phyloP scores from a whole-genome alignment of 2,329 filamentous ascomycete genomes.

The Cyclaneusma minus region DNA sequence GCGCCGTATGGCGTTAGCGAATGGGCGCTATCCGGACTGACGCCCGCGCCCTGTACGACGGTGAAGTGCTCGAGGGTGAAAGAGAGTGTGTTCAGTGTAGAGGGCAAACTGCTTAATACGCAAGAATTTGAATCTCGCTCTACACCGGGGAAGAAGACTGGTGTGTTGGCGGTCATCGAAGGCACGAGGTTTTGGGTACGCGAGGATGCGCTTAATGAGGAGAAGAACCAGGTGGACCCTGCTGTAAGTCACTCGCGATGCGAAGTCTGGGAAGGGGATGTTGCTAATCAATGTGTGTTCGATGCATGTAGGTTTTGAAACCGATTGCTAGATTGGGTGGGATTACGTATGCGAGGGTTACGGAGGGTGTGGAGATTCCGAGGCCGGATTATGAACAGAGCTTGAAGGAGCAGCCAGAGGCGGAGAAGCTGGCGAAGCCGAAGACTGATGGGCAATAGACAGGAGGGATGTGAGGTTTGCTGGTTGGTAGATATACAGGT shows the following conservation, averaged over 20 bases:
- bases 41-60: slow-evolving; percentile 46
- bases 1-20: slow-evolving; percentile 63
- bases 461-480: too few relatives aligned
- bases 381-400: slow-evolving; percentile 33
- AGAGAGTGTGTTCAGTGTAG: slow-evolving; percentile 72
- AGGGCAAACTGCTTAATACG: slow-evolving; percentile 59
- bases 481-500: too few relatives aligned
- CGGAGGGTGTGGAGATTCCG: slow-evolving; percentile 56
- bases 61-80: slow-evolving; percentile 60
- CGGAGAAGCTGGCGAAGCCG: slow-evolving; percentile 37
- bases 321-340: slow-evolving; percentile 71
- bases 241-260: slow-evolving; percentile 40
- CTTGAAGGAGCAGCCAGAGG: slow-evolving; percentile 33
- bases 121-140: slow-evolving; percentile 64
- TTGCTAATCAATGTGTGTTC: slow-evolving; percentile 5
- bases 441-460: slow-evolving; percentile 23
- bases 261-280: too few relatives aligned
- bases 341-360: slow-evolving; percentile 64
- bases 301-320: slow-evolving; percentile 39
- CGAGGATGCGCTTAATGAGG: slow-evolving; percentile 74
- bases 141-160: slow-evolving; percentile 58
- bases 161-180: slow-evolving; percentile 63
- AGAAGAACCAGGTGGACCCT: slow-evolving; percentile 59
- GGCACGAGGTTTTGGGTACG: slow-evolving; percentile 78
- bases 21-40: slow-evolving; percentile 66